These are phyloP conservation scores for Hypoxylon intermedium DNA, from an alignment of 495 filamentous ascomycete species.

Conservation along the genomic window DNA sequence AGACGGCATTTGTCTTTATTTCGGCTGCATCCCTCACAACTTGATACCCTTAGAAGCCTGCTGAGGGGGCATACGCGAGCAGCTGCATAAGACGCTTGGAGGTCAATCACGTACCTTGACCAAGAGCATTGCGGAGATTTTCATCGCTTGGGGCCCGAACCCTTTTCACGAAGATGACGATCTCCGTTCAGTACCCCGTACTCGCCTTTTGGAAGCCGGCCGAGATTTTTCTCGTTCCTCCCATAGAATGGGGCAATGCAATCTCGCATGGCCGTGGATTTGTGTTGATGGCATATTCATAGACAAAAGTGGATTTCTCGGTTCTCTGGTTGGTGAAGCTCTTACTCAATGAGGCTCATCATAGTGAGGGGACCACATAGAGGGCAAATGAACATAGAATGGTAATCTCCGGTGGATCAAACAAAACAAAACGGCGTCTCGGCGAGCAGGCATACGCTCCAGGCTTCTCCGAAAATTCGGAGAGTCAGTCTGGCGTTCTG, in stretches of 20 bases:
- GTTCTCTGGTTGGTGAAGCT: slow-evolving; percentile 52
- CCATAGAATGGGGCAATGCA: slow-evolving; percentile 46
- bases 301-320: slow-evolving; percentile 69
- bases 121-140: slow-evolving; percentile 45
- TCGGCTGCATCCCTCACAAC: slow-evolving; percentile 63
- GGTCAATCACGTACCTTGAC: slow-evolving; percentile 52
- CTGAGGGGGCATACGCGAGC: slow-evolving; percentile 48
- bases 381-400: slow-evolving; percentile 51
- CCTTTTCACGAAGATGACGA: slow-evolving; percentile 43
- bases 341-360: slow-evolving; percentile 41
- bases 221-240: slow-evolving; percentile 42
- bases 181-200: slow-evolving; percentile 45
- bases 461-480: slow-evolving; percentile 41
- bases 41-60: slow-evolving; percentile 58
- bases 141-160: slow-evolving; percentile 42
- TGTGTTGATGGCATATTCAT: slow-evolving; percentile 51
- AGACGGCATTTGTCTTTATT: slow-evolving; percentile 78
- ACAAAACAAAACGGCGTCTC: slow-evolving; percentile 46
- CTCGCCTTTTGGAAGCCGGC: slow-evolving; percentile 46
- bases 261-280: slow-evolving; percentile 43
- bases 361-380: slow-evolving; percentile 39
- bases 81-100: slow-evolving; percentile 52
- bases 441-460: slow-evolving; percentile 44
- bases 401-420: slow-evolving; percentile 55
- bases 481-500: slow-evolving; percentile 50